phyloP scores from a whole-genome alignment of 2,329 filamentous ascomycete species.

The Xylaria sp. region DNA sequence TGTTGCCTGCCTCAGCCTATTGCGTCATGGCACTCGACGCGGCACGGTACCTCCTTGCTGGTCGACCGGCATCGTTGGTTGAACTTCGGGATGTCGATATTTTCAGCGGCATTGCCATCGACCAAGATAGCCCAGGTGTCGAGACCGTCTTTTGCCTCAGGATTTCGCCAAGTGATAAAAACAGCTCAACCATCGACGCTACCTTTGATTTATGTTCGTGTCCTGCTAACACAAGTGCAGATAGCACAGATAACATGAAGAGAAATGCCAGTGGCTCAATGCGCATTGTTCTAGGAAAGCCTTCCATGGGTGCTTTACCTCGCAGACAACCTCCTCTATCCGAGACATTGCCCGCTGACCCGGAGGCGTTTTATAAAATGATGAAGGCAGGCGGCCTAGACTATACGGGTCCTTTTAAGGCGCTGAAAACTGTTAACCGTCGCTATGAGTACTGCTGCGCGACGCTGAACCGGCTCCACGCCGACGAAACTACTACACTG shows the following conservation, averaged over 20 bases:
- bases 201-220: slow-evolving; percentile 51
- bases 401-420: slow-evolving; percentile 54
- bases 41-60: slow-evolving; percentile 45
- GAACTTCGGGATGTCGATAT: slow-evolving; percentile 47
- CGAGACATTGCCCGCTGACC: slow-evolving; percentile 49
- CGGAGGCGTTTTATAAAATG: slow-evolving; percentile 54
- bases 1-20: slow-evolving; percentile 60
- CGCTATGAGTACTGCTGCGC: slow-evolving; percentile 52
- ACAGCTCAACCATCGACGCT: slow-evolving; percentile 45
- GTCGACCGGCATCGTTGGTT: slow-evolving; percentile 41
- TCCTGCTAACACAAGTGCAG: slow-evolving; percentile 37
- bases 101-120: slow-evolving; percentile 43
- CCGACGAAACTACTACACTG: slow-evolving; percentile 52
- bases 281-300: slow-evolving; percentile 48
- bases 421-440: slow-evolving; percentile 50
- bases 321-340: slow-evolving; percentile 37
- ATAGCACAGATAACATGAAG: slow-evolving; percentile 50
- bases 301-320: slow-evolving; percentile 46
- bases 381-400: slow-evolving; percentile 53
- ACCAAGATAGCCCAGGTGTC: slow-evolving; percentile 46
- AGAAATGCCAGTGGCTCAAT: slow-evolving; percentile 51
- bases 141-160: slow-evolving; percentile 54
- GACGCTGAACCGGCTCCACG: slow-evolving; percentile 48
- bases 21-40: slow-evolving; percentile 60
- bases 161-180: slow-evolving; percentile 1